These are phyloP conservation scores for Skeletonema tropicum DNA, from an alignment of 108 stramenopile species.

Conservation along the genomic window DNA sequence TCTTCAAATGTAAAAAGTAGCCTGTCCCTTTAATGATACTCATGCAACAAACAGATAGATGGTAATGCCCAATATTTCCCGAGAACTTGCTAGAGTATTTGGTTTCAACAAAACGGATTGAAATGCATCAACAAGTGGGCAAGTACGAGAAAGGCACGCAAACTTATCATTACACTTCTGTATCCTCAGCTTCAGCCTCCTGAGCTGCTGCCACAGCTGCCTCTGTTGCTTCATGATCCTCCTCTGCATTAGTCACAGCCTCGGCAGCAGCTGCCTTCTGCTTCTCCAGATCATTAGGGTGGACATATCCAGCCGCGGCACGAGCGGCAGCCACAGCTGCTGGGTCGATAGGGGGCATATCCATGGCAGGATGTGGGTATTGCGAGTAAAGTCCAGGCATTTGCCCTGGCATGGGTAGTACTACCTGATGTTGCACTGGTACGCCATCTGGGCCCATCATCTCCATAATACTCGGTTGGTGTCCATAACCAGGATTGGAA, in stretches of 20 bases:
- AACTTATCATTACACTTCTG: neutral
- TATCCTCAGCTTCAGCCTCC: conserved; percentile 27
- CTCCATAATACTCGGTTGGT: conserved; percentile 18
- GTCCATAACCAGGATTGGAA: conserved; percentile 8
- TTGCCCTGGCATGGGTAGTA: conserved; percentile 8
- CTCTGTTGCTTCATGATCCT: conserved; percentile 9
- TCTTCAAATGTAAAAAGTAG: neutral
- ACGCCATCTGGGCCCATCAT: conserved; percentile 45
- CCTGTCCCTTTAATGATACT: neutral
- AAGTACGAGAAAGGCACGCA: neutral
- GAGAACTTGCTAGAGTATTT: neutral
- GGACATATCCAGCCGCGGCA: conserved; percentile 37
- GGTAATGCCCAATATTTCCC: neutral
- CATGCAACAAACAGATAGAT: neutral
- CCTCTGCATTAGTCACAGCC: conserved; percentile 12
- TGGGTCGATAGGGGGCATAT: conserved; percentile 36
- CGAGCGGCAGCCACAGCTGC: conserved; percentile 11
- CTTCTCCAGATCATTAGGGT: conserved; percentile 32
- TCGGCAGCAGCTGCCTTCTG: conserved; percentile 7
- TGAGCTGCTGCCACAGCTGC: conserved; percentile 36
- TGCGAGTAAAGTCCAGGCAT: conserved; percentile 36
- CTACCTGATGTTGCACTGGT: conserved; percentile 21
- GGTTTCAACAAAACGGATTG: neutral
- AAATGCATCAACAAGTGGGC: neutral
- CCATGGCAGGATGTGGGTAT: conserved; percentile 42